Percentiles rank a stretch among this genome's conserved stretches.
These are phyloP conservation scores for Neoboletus magnificus DNA, from an alignment of 768 basidiomycete species.

Conservation along the genomic window DNA sequence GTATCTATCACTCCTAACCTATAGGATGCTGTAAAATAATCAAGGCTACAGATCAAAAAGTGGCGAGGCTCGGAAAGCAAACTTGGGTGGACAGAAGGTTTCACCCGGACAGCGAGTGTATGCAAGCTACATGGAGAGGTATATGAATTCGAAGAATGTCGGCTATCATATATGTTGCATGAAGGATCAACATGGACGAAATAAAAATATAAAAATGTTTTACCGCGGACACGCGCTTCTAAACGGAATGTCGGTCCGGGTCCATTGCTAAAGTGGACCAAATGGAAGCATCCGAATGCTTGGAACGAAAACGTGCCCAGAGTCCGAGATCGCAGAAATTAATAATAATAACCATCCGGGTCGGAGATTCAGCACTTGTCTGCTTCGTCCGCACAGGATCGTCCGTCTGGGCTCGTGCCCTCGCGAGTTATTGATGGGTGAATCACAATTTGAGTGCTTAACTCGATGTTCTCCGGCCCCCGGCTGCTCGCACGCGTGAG, in stretches of 20 bases:
- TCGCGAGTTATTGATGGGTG: background rate
- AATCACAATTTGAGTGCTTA: conserved; percentile 13
- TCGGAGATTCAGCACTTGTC: background rate
- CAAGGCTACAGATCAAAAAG: no score
- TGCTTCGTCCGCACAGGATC: background rate
- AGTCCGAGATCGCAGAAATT: background rate
- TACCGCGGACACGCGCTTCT: background rate
- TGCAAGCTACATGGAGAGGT: background rate
- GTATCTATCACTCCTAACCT: background rate
- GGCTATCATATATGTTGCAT: background rate
- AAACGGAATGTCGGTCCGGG: background rate
- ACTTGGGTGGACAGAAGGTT: background rate
- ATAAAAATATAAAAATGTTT: background rate
- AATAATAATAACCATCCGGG: background rate
- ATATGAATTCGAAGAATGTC: background rate
- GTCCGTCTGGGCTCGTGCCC: no score
- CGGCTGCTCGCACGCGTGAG: conserved; percentile 8
- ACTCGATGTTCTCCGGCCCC: background rate
- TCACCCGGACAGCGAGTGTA: background rate
- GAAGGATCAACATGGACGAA: background rate
- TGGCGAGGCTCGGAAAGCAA: background rate
- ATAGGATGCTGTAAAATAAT: background rate
- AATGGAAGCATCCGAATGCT: background rate
- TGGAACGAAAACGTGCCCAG: background rate
- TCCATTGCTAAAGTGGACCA: no score